Conservation (phyloP, 352 stramenopile genomes). For the Pythium biforme region DNA sequence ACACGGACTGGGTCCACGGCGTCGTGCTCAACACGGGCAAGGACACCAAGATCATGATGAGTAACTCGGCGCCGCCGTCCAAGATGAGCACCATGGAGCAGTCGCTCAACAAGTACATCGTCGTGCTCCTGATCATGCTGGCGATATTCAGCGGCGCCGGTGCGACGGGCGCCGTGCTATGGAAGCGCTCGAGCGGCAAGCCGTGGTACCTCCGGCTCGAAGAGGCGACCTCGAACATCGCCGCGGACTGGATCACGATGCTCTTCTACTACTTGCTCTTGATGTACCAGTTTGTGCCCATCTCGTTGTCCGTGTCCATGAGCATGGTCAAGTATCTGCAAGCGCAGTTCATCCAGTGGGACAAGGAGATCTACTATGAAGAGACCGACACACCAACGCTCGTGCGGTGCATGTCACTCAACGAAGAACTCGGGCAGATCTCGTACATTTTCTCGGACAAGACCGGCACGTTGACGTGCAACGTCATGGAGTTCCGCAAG, state of each 20-base stretch:
- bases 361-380: constrained; percentile 93
- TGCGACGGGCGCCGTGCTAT: constrained; percentile 57
- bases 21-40: constrained; percentile 93
- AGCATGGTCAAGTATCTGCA: constrained; percentile 95
- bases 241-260: constrained; percentile 76
- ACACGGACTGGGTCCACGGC: constrained; percentile 91
- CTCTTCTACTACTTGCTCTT: constrained; percentile 95
- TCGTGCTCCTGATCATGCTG: constrained; percentile 63
- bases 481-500: constrained; percentile 98
- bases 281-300: constrained; percentile 96
- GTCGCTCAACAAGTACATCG: constrained; percentile 79
- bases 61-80: constrained; percentile 68
- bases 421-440: constrained; percentile 96
- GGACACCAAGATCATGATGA: constrained; percentile 94
- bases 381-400: constrained; percentile 86
- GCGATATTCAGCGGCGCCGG: constrained; percentile 61
- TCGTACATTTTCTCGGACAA: constrained; percentile 99
- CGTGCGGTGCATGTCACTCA: constrained; percentile 93
- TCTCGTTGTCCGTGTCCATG: constrained; percentile 97
- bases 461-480: constrained; percentile 99
- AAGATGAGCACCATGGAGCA: constrained; percentile 89
- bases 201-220: constrained; percentile 61
- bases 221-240: constrained; percentile 31
- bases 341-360: constrained; percentile 93
- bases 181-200: constrained; percentile 40